Evolutionary conservation across 148 eudicot genomes (phyloP).

Genomic region (Heliamphora exappendiculata): DNA sequence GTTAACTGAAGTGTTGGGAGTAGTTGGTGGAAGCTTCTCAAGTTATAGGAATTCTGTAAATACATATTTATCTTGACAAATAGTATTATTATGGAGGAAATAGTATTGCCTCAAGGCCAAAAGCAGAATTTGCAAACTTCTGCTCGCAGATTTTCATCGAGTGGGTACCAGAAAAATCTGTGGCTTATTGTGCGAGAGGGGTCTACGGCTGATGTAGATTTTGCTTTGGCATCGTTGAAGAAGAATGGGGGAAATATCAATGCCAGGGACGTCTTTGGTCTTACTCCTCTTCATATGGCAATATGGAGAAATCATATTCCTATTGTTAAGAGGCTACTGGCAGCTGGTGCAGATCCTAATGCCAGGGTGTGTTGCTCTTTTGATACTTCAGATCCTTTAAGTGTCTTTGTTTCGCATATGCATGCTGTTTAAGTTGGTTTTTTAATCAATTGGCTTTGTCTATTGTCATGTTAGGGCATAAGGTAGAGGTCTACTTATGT

Average conservation of each 20-base stretch:
- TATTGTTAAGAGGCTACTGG: conserved; percentile 78
- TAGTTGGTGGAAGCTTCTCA: not conserved
- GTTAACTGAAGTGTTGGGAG: not conserved
- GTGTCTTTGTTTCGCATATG: conserved; percentile 6
- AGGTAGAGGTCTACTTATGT: not conserved
- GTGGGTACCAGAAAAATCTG: conserved; percentile 54
- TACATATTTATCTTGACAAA: not conserved
- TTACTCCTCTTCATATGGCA: conserved; percentile 89
- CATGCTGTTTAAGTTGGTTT: conserved; percentile 19
- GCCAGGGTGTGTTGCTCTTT: conserved; percentile 64
- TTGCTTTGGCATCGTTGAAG: conserved; percentile 59
- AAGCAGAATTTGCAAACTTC: conserved; percentile 46
- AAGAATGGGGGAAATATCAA: conserved; percentile 83
- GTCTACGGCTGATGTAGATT: conserved; percentile 64
- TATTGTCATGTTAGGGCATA: not conserved
- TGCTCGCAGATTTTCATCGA: conserved; percentile 37
- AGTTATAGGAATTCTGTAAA: not conserved
- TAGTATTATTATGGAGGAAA: conserved; percentile 43
- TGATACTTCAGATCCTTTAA: conserved; percentile 12
- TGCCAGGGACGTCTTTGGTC: conserved; percentile 69
- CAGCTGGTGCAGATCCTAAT: conserved; percentile 97
- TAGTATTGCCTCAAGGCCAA: conserved; percentile 43
- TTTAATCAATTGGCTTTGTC: not conserved
- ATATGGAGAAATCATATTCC: conserved; percentile 98
- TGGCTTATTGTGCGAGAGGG: conserved; percentile 67